These are phyloP conservation scores for Auriculariales sp. DNA, from an alignment of 768 basidiomycete species.

Conservation along the genomic window DNA sequence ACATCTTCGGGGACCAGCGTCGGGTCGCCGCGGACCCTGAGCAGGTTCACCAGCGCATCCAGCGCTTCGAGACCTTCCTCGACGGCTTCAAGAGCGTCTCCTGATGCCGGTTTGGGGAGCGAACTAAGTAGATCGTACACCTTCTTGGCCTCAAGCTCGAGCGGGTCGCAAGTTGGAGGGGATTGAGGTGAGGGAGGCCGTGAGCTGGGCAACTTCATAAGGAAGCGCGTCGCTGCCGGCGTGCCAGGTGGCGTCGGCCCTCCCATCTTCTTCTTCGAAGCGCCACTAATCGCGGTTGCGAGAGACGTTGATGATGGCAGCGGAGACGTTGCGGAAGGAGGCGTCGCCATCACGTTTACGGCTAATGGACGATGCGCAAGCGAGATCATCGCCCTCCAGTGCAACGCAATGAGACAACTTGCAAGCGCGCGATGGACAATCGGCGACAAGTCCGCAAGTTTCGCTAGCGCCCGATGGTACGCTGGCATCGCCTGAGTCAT, in stretches of 20 bases:
- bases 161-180: slow-evolving; percentile 20
- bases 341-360: slow-evolving; percentile 13
- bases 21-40: slow-evolving; percentile 29
- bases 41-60: slow-evolving; percentile 36
- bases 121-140: slow-evolving; percentile 44
- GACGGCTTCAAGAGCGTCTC: slow-evolving; percentile 62
- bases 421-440: slow-evolving; percentile 47
- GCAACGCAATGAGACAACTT: slow-evolving; percentile 52
- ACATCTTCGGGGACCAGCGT: slow-evolving; percentile 43
- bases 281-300: neutral
- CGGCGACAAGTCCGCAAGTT: slow-evolving; percentile 37
- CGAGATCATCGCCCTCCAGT: slow-evolving; percentile 65
- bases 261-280: slow-evolving; percentile 26
- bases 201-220: slow-evolving; percentile 49
- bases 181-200: slow-evolving; percentile 45
- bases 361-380: slow-evolving; percentile 38
- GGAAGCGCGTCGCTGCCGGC: slow-evolving; percentile 44
- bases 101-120: slow-evolving; percentile 45
- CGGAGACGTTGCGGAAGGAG: slow-evolving; percentile 23
- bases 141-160: slow-evolving; percentile 43
- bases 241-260: slow-evolving; percentile 37
- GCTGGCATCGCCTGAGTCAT: slow-evolving; percentile 47
- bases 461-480: slow-evolving; percentile 31
- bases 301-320: slow-evolving; percentile 5
- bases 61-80: slow-evolving; percentile 63